A percentile compares a stretch with the other conserved stretches of the same genome.
phyloP scores from a whole-genome alignment of 1,284 basidiomycete species.

The Xerocomus minutiporus region DNA sequence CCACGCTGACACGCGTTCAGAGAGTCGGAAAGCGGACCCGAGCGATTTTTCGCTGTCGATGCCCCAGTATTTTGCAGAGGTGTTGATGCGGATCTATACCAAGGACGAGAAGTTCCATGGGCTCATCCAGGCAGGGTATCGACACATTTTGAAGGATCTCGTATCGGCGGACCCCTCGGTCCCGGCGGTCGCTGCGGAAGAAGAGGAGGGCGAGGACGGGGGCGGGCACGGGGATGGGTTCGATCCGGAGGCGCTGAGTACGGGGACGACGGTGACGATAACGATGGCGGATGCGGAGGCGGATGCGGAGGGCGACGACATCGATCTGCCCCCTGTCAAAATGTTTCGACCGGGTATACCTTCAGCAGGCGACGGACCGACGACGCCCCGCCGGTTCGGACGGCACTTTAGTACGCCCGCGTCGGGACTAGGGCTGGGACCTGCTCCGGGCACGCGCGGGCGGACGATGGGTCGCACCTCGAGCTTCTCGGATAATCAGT shows the following conservation, averaged over 20 bases:
- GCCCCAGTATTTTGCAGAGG: conserved; percentile 60
- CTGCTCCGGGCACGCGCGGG: background rate
- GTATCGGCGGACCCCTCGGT: background rate
- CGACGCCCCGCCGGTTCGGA: conserved; percentile 30
- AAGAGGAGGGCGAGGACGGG: background rate
- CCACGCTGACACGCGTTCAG: conserved; percentile 30
- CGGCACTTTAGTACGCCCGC: conserved; percentile 16
- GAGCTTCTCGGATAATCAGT: conserved; percentile 42
- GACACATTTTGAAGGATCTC: conserved; percentile 43
- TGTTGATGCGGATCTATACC: conserved; percentile 61
- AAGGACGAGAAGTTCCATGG: conserved; percentile 51
- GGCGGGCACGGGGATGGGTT: conserved; percentile 8
- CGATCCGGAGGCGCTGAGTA: conserved; percentile 5
- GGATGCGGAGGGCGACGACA: conserved; percentile 2
- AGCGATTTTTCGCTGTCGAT: conserved; percentile 62
- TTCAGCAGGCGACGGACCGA: conserved; percentile 19
- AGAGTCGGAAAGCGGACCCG: conserved; percentile 38
- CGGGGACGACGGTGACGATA: background rate
- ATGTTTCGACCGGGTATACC: background rate
- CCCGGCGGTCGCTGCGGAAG: background rate
- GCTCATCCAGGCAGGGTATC: conserved; percentile 64
- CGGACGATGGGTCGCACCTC: conserved; percentile 17
- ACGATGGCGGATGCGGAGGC: background rate
- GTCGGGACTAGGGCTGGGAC: background rate
- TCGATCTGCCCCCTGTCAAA: conserved; percentile 6